Evolutionary conservation across 164 flowering plant genomes (phyloP).

Genomic region (Euptelea pleiosperma): DNA sequence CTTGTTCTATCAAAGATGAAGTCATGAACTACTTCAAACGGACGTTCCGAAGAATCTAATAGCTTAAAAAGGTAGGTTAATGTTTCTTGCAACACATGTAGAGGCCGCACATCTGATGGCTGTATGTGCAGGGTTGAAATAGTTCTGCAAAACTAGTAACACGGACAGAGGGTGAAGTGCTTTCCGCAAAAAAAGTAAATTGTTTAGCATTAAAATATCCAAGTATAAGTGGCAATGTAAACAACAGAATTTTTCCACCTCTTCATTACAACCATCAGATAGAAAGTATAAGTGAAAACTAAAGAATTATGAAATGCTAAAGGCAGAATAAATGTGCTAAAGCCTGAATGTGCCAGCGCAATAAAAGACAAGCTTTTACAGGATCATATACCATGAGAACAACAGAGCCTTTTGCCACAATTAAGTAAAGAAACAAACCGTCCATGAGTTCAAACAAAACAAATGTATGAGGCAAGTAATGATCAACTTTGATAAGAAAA

Average conservation of each 20-base stretch:
- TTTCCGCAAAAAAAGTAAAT: not conserved
- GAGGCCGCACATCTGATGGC: slow-evolving; percentile 75
- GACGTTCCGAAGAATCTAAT: slow-evolving; percentile 46
- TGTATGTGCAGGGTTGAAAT: slow-evolving; percentile 42
- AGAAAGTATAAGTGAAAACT: not conserved
- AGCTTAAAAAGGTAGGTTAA: slow-evolving; percentile 55
- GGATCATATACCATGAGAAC: too few relatives aligned
- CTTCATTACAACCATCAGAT: not conserved
- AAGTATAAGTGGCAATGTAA: not conserved
- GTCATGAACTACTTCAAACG: slow-evolving; percentile 79
- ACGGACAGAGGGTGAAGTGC: slow-evolving; percentile 15
- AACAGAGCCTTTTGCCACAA: too few relatives aligned
- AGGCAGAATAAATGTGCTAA: not conserved
- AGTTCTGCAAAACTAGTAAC: slow-evolving; percentile 84
- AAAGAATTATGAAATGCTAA: not conserved
- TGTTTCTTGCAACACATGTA: slow-evolving; percentile 65
- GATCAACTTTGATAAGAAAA: too few relatives aligned
- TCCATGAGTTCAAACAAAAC: too few relatives aligned
- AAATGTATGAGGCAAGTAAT: too few relatives aligned
- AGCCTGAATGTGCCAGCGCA: too few relatives aligned
- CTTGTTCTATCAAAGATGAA: slow-evolving; percentile 89
- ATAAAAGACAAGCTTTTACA: too few relatives aligned
- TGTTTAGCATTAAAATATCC: not conserved
- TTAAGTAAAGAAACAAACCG: too few relatives aligned
- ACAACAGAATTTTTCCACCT: not conserved